Conservation (phyloP, 306 rosid species). For the Trifolium repens region DNA sequence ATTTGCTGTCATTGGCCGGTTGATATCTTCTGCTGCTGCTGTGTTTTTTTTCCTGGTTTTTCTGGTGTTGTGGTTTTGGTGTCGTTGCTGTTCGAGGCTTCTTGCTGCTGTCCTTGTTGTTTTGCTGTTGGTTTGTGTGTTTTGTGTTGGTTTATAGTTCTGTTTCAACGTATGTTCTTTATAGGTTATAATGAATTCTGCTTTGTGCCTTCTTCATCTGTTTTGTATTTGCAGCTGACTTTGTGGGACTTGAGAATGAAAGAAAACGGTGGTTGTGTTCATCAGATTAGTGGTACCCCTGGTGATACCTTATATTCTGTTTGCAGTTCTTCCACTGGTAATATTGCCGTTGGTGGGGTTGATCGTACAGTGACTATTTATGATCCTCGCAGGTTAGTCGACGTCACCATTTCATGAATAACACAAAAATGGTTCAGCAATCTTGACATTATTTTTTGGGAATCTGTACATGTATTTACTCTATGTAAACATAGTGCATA, state of each 20-base stretch:
- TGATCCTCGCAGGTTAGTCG: constrained; percentile 89
- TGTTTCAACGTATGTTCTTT: background rate
- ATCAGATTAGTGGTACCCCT: constrained; percentile 71
- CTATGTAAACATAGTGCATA: constrained; percentile 6
- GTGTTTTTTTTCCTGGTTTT: no score
- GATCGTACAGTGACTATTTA: constrained; percentile 87
- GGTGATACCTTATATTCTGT: constrained; percentile 78
- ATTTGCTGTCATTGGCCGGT: no score
- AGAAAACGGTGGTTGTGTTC: constrained; percentile 89
- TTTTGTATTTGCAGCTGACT: constrained; percentile 58
- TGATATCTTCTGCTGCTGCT: no score
- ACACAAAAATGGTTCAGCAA: constrained; percentile 30
- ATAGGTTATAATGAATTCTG: constrained; percentile 33
- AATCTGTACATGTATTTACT: constrained; percentile 21
- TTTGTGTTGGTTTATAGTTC: no score
- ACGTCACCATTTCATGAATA: constrained; percentile 27
- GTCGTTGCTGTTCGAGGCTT: no score
- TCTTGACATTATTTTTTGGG: background rate
- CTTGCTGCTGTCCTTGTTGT: no score
- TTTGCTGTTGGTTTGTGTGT: no score
- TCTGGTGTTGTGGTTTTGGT: no score
- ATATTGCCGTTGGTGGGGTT: constrained; percentile 84
- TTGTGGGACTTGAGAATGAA: constrained; percentile 93
- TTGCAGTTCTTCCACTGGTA: constrained; percentile 73
- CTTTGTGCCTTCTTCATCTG: constrained; percentile 32